Evolutionary conservation across 345 rosid genomes (phyloP), one percentile per base, ranked within the genome.

Genomic region (Eucalyptus sp.): DNA sequence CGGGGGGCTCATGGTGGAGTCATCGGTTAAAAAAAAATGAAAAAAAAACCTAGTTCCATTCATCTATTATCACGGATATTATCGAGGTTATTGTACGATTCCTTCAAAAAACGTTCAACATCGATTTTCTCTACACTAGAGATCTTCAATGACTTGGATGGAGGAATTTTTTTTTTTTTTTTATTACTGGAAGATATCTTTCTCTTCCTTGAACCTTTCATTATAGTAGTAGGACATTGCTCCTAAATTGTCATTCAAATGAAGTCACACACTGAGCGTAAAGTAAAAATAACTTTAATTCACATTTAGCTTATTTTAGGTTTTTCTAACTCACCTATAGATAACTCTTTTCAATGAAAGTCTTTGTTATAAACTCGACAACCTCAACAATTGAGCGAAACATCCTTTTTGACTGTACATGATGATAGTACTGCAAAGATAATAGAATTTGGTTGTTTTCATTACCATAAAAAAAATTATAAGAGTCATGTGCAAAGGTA

Each of bases 91-190:
- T 56, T 24, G 62, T 24, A 22, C 12, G 29, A 56, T 24, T 56
- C 29, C 29, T 56, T 13, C 3, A 24, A 9, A 56, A 56, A 56
- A 56, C 6, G 12, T 56, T 56, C 12, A 56, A 56, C 29, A 4
- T 0, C 1, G 29, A 22, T 56, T 56, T 56, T 24, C 62, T 56
- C 29, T 10, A 7, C 1, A 10, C 13, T 56, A 56, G 27, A 56
- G 62, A 56, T 56, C 62, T 22, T 22, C 12, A 56, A 56, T 24
- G 27, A 5, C 29, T 56, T 9, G 62, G 62, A 24, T 56, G 29
- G 62, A 56, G 13, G 13, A 56, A 22, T 9, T 56, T 56, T 24
- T 22, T 51, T 54, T 22, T 22, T 16, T 7, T 20, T 56, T 22
- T 4, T 33, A 33, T 24, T 22, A 24, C 4, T 4, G 29, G 62